phyloP scores from a whole-genome alignment of 1,139 yeast genomes.

The Geotrichum bryndzae region DNA sequence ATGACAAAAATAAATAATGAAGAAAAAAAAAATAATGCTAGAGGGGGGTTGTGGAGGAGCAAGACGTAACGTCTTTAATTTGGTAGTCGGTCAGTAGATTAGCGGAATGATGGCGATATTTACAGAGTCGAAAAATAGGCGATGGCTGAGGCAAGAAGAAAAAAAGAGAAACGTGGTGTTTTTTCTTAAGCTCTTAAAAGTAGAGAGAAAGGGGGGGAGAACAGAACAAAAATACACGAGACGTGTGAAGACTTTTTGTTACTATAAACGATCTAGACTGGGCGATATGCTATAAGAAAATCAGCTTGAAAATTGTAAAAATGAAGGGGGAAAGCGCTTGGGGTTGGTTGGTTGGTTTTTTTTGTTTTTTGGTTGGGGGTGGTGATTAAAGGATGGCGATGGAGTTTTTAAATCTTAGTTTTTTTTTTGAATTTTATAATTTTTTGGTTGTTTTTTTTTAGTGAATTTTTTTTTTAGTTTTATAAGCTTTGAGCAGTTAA shows the following conservation, averaged over 20 bases:
- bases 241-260: background rate
- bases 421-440: background rate
- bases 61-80: background rate
- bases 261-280: background rate
- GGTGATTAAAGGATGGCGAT: background rate
- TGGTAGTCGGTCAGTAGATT: background rate
- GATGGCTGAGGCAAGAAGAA: background rate
- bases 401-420: background rate
- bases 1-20: background rate
- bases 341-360: background rate
- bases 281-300: slow-evolving; percentile 4
- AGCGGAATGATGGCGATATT: background rate
- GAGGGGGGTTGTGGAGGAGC: background rate
- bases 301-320: slow-evolving; percentile 4
- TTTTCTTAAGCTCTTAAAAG: slow-evolving; percentile 5
- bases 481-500: background rate
- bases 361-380: background rate
- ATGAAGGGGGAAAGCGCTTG: background rate
- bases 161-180: background rate
- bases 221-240: slow-evolving; percentile 2
- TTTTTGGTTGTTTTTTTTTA: background rate
- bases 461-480: background rate
- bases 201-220: background rate
- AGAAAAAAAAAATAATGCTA: slow-evolving; percentile 2
- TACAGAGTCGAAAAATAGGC: background rate